Conservation (phyloP, 345 rosid species). For the Lumnitzera racemosa region DNA sequence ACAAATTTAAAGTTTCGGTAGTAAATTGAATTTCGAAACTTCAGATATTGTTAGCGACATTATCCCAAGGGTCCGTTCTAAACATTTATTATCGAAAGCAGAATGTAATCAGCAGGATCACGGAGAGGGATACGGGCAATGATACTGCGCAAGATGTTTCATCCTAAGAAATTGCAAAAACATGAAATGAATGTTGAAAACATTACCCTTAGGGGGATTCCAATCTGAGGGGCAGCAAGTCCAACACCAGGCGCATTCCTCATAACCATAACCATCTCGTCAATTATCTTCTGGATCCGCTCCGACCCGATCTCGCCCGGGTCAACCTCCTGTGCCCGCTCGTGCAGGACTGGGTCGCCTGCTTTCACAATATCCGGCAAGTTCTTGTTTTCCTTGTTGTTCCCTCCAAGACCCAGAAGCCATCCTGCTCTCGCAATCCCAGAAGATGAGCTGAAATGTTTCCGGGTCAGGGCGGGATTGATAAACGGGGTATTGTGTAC, state of each 20-base stretch:
- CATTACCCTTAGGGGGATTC: constrained; percentile 59
- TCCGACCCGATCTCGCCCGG: constrained; percentile 69
- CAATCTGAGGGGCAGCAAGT: constrained; percentile 94
- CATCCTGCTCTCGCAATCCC: constrained; percentile 66
- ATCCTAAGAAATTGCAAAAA: neutral
- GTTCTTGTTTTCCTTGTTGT: constrained; percentile 46
- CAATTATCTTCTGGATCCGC: constrained; percentile 78
- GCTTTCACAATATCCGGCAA: constrained; percentile 64
- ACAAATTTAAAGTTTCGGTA: too few species aligned
- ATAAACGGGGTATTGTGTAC: constrained; percentile 9
- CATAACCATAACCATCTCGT: constrained; percentile 71
- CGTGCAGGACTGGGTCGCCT: constrained; percentile 93
- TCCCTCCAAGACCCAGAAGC: constrained; percentile 76
- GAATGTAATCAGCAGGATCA: too few species aligned
- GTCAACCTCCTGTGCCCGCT: constrained; percentile 66
- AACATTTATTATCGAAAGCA: too few species aligned
- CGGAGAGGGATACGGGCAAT: too few species aligned
- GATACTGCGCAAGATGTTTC: too few species aligned
- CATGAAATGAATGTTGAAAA: neutral
- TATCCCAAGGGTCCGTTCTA: too few species aligned
- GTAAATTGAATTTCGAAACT: too few species aligned
- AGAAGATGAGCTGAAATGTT: constrained; percentile 12
- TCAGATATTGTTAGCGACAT: too few species aligned
- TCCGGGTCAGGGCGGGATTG: constrained; percentile 12
- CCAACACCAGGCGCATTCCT: constrained; percentile 89